Base-by-base conservation (phyloP, 176 grass and related monocot species). In the Canna indica region DNA sequence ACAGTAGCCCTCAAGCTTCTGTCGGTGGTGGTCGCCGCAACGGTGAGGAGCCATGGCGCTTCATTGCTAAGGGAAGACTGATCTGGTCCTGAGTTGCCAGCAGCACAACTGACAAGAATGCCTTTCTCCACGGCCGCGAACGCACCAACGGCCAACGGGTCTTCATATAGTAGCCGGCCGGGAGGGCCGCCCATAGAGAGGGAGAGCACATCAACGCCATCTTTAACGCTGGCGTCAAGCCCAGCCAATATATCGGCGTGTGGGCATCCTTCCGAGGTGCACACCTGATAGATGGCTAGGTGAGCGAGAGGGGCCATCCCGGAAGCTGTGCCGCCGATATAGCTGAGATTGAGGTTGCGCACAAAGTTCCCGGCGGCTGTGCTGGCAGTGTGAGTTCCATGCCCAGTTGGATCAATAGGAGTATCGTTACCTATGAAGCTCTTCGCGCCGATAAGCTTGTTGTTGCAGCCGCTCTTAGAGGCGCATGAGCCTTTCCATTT, bases 31-130 rank as follows among this genome's bases (percentile, higher is more conserved):
- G 9, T 44, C 41, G 41, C 41, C 0, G 41, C 41, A 5, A 44
- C 41, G 5, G 41, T 44, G 9, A 44, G 1, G 1, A 44, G 7
- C 41, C 41, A 44, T 11, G 41, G 41, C 13, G 41, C 41, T 11
- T 44, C 41, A 11, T 44, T 44, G 9, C 9, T 10, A 11, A 44
- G 41, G 7, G 41, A 7, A 44, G 41, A 5, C 1, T 5, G 7
- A 44, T 10, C n/a, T n/a, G n/a, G 41, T 44, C 41, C 41, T 1
- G 9, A 1, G 41, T 44, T 44, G 17, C 92, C 92, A 14, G 85
- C 88, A 1, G 92, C 80, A 73, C 81, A 88, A 67, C 83, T 88
- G 68, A 91, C 92, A 59, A 91, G 75, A 42, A 91, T 91, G 32
- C 88, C 92, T 31, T 74, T 80, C 22, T 44, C 24, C 2, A 67